These are phyloP conservation scores for Nemania sp. DNA, from an alignment of 2,329 filamentous ascomycete species.

Conservation along the genomic window DNA sequence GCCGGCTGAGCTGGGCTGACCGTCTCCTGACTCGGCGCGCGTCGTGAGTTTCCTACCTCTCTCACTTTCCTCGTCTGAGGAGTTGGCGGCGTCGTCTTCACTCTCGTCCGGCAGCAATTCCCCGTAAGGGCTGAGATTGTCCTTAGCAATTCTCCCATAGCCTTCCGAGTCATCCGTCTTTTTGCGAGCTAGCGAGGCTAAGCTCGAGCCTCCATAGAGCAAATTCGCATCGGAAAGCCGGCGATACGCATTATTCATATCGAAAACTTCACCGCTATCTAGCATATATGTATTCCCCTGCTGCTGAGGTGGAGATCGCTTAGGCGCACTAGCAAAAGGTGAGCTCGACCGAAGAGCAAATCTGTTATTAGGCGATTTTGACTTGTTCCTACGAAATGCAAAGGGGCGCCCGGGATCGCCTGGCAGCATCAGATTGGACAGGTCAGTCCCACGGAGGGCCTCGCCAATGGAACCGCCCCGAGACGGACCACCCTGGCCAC, in stretches of 20 bases:
- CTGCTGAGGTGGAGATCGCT: constrained; percentile 40
- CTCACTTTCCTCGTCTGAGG: constrained; percentile 70
- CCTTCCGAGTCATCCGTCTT: constrained; percentile 48
- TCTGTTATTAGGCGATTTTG: constrained; percentile 58
- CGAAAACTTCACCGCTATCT: constrained; percentile 64
- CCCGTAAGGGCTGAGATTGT: constrained; percentile 67
- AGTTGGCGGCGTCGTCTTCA: constrained; percentile 59
- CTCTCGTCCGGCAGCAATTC: constrained; percentile 69
- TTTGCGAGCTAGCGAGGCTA: constrained; percentile 67
- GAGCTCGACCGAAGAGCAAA: constrained; percentile 57
- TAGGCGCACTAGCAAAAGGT: constrained; percentile 46
- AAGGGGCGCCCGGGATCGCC: constrained; percentile 50
- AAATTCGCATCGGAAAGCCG: constrained; percentile 74
- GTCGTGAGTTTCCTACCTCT: constrained; percentile 63
- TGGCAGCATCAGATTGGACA: constrained; percentile 54
- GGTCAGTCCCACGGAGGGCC: constrained; percentile 57
- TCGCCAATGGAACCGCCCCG: constrained; percentile 55
- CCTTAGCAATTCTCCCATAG: constrained; percentile 66
- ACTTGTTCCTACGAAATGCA: constrained; percentile 49
- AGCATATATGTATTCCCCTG: constrained; percentile 53
- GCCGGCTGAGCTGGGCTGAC: constrained; percentile 43
- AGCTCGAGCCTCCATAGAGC: constrained; percentile 63
- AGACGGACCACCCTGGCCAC: constrained; percentile 36
- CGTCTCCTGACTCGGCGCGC: constrained; percentile 49
- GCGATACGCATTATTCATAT: constrained; percentile 72